phyloP scores from a whole-genome alignment of 306 rosid genomes.

The Clitoria ternatea region DNA sequence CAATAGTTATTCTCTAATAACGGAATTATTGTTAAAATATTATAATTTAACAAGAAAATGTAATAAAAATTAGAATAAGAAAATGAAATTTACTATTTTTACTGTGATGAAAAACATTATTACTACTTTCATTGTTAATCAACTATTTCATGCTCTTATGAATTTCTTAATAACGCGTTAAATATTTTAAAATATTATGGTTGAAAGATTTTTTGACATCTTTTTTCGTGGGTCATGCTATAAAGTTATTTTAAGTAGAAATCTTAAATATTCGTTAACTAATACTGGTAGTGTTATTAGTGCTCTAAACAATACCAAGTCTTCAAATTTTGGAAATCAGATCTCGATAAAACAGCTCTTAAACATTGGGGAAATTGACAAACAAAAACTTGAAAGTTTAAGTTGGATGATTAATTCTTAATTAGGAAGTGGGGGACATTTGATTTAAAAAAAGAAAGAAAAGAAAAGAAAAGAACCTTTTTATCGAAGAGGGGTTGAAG shows the following conservation, averaged over 20 bases:
- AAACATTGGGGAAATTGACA: background rate
- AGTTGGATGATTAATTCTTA: background rate
- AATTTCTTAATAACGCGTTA: no score
- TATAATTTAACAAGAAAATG: no score
- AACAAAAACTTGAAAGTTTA: background rate
- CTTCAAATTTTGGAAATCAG: background rate
- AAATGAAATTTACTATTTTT: no score
- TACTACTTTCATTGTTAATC: no score
- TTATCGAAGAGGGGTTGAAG: background rate
- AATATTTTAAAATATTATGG: background rate
- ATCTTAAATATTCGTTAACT: no score
- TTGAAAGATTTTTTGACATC: background rate
- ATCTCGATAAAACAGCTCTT: background rate
- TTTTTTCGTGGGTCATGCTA: background rate
- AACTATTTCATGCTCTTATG: no score
- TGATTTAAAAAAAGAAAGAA: background rate
- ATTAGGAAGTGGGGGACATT: background rate
- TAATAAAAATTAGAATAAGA: no score
- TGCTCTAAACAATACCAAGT: background rate
- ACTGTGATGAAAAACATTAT: no score
- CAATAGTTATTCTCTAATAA: no score
- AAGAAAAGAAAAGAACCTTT: background rate
- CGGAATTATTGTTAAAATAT: no score
- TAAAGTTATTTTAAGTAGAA: no score
- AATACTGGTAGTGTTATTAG: no score